Percentiles rank a stretch among this genome's conserved stretches.
These are phyloP conservation scores for Aplosporella prunicola DNA, from an alignment of 2,329 filamentous ascomycete species.

Conservation along the genomic window DNA sequence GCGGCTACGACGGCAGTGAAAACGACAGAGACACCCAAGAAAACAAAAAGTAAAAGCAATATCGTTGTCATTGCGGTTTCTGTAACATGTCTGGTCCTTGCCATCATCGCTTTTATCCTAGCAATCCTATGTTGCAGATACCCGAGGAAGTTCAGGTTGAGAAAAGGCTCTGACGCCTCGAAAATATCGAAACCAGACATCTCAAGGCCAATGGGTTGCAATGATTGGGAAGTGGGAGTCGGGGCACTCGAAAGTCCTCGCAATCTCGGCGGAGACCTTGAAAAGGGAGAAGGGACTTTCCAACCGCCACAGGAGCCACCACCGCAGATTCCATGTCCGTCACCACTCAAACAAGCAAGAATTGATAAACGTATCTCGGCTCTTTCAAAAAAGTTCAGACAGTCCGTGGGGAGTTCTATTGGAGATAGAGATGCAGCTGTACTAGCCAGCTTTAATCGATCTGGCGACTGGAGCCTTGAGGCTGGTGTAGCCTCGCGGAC, in stretches of 20 bases:
- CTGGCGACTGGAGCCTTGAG: constrained; percentile 13
- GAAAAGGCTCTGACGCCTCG: background rate
- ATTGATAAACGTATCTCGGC: no score
- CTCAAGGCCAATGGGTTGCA: constrained; percentile 32
- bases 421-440: constrained; percentile 28
- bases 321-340: constrained; percentile 20
- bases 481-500: constrained; percentile 19
- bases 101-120: constrained; percentile 15
- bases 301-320: constrained; percentile 24
- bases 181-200: constrained; percentile 23
- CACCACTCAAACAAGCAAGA: constrained; percentile 4
- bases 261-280: constrained; percentile 28
- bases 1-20: constrained; percentile 17
- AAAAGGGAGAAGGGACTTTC: constrained; percentile 24
- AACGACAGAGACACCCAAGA: constrained; percentile 15
- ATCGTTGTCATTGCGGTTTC: constrained; percentile 8
- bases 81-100: constrained; percentile 23
- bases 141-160: constrained; percentile 13
- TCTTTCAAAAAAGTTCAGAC: constrained; percentile 17
- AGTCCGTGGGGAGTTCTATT: constrained; percentile 31
- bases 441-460: constrained; percentile 26
- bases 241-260: constrained; percentile 13
- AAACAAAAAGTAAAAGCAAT: background rate
- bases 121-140: constrained; percentile 15
- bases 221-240: constrained; percentile 19